Percentiles rank a stretch among this genome's conserved stretches.
These are phyloP conservation scores for Starmerella cellae DNA, from an alignment of 805 yeast species.

Conservation along the genomic window DNA sequence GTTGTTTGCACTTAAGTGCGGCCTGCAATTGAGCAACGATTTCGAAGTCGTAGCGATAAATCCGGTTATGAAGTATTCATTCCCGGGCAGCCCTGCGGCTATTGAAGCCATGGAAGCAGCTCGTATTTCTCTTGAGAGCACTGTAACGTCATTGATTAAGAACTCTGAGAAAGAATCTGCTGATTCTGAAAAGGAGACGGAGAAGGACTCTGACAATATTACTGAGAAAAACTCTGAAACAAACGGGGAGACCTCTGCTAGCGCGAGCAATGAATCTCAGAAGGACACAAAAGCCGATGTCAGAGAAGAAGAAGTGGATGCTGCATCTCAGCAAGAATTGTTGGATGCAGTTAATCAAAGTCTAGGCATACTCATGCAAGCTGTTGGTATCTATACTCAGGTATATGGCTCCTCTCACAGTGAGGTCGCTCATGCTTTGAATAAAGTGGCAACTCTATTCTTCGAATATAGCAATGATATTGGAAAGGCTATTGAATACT, in stretches of 20 bases:
- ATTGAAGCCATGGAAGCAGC: constrained; percentile 48
- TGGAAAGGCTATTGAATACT: constrained; percentile 47
- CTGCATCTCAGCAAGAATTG: constrained; percentile 25
- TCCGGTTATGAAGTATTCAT: constrained; percentile 64
- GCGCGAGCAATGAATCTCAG: background rate
- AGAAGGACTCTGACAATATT: background rate
- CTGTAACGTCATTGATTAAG: background rate
- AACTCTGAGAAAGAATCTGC: too few relatives aligned
- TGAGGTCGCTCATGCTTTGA: constrained; percentile 59
- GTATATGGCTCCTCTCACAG: constrained; percentile 70
- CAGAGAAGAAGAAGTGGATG: background rate
- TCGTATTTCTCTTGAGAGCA: constrained; percentile 17
- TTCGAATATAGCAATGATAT: constrained; percentile 41
- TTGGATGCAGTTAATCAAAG: constrained; percentile 32
- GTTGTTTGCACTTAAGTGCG: constrained; percentile 62
- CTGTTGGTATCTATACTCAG: constrained; percentile 64
- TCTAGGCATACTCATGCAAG: constrained; percentile 49
- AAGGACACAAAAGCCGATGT: background rate
- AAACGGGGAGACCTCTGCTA: background rate
- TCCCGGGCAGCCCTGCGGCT: constrained; percentile 50
- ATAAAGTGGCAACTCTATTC: constrained; percentile 52
- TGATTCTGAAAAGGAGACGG: background rate
- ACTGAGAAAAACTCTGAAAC: background rate
- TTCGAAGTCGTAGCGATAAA: constrained; percentile 51
- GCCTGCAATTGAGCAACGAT: constrained; percentile 67